phyloP scores from a whole-genome alignment of 768 basidiomycete species.

The Lactifluus rugatus region DNA sequence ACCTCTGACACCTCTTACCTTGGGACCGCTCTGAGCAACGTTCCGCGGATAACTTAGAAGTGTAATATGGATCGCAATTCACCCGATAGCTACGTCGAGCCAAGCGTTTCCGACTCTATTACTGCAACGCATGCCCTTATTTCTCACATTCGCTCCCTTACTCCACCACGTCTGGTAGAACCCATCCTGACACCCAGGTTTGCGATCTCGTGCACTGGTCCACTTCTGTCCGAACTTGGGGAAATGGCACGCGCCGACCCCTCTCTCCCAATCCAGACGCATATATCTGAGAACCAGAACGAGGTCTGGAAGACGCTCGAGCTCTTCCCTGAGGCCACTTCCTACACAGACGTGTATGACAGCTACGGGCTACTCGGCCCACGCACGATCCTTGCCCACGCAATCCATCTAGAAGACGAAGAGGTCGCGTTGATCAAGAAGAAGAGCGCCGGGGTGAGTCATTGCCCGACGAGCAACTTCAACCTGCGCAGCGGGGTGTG shows the following conservation, averaged over 20 bases:
- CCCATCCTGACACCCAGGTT: constrained; percentile 95
- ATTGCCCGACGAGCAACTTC: constrained; percentile 93
- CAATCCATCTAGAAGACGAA: constrained; percentile 60
- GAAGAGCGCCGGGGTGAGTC: constrained; percentile 67
- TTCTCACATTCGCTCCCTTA: constrained; percentile 52
- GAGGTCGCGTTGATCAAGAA: constrained; percentile 66
- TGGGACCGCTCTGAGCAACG: not conserved
- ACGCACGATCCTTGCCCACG: constrained; percentile 86
- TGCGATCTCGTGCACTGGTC: constrained; percentile 75
- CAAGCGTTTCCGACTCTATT: constrained; percentile 49
- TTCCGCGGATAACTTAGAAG: constrained; percentile 39
- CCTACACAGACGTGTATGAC: constrained; percentile 82
- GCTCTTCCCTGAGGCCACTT: constrained; percentile 53
- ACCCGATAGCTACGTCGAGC: constrained; percentile 61
- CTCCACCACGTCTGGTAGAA: constrained; percentile 57
- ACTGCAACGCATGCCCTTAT: constrained; percentile 56
- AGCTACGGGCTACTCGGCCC: constrained; percentile 58
- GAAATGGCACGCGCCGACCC: constrained; percentile 49
- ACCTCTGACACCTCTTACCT: not conserved
- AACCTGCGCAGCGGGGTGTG: constrained; percentile 83
- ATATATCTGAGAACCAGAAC: constrained; percentile 73
- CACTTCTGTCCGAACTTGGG: constrained; percentile 57
- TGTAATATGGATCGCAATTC: constrained; percentile 82
- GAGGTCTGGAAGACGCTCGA: constrained; percentile 60
- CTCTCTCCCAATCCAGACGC: constrained; percentile 76